phyloP scores from a whole-genome alignment of 176 grass and related monocot species.

The Melocanna baccifera region DNA sequence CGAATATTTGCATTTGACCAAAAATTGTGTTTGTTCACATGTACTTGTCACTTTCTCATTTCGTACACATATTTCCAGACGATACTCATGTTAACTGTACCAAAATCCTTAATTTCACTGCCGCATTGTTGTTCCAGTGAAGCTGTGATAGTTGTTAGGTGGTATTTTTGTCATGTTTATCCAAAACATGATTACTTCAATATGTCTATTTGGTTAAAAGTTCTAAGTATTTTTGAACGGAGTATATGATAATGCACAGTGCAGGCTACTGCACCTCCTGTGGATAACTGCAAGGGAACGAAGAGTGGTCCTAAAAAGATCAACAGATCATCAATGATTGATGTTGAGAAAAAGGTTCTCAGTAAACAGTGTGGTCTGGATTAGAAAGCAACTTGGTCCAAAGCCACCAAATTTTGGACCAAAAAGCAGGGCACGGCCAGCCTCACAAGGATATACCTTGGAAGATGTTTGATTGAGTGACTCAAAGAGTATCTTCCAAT shows the following conservation, averaged over 20 bases:
- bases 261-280: not conserved
- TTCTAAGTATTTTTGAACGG: not conserved
- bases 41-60: not conserved
- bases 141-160: not conserved
- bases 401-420: not conserved
- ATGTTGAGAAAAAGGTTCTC: not conserved
- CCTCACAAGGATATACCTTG: not conserved
- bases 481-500: not conserved
- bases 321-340: not conserved
- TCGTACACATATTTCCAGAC: not conserved
- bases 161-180: not conserved
- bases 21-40: not conserved
- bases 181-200: not conserved
- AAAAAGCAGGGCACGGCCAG: not conserved
- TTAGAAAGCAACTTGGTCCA: not conserved
- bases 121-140: not conserved
- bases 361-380: not conserved
- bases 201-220: not conserved
- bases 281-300: not conserved
- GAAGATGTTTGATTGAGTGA: not conserved
- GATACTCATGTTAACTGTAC: not conserved
- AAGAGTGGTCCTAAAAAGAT: not conserved
- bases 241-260: not conserved
- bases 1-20: not conserved
- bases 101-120: not conserved